phyloP scores from a whole-genome alignment of 2,329 filamentous ascomycete genomes.

The Tolypocladium endophyticum region DNA sequence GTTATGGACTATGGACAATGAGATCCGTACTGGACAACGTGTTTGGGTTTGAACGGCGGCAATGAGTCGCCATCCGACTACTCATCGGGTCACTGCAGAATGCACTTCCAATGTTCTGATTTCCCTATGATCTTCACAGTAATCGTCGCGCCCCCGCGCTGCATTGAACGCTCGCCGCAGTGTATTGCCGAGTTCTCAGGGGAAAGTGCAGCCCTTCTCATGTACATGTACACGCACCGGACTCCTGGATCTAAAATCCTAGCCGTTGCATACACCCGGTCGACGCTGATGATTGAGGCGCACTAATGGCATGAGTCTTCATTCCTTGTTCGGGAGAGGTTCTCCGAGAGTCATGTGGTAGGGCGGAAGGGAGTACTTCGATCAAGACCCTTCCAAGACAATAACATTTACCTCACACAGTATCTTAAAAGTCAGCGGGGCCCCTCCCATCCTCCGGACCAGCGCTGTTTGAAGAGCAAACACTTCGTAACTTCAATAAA shows the following conservation, averaged over 20 bases:
- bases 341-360: not conserved
- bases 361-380: not conserved
- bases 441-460: too few relatives aligned
- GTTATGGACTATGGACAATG: not conserved
- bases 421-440: not conserved
- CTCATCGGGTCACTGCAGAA: not conserved
- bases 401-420: too few relatives aligned
- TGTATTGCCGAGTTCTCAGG: too few relatives aligned
- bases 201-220: not conserved
- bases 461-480: not conserved
- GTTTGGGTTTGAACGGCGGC: not conserved
- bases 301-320: not conserved
- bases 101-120: not conserved
- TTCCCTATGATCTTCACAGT: not conserved
- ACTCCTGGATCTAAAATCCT: too few relatives aligned
- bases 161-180: not conserved
- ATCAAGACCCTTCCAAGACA: too few relatives aligned
- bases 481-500: not conserved
- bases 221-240: too few relatives aligned
- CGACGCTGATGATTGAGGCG: not conserved
- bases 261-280: too few relatives aligned
- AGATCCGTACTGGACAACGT: not conserved
- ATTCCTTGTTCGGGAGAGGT: not conserved
- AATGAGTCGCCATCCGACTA: not conserved
- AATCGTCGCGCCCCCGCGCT: not conserved